Evolutionary conservation across 1,139 yeast genomes (phyloP), one percentile per base, ranked within the genome.

Genomic region (Yamadazyma aaseri): DNA sequence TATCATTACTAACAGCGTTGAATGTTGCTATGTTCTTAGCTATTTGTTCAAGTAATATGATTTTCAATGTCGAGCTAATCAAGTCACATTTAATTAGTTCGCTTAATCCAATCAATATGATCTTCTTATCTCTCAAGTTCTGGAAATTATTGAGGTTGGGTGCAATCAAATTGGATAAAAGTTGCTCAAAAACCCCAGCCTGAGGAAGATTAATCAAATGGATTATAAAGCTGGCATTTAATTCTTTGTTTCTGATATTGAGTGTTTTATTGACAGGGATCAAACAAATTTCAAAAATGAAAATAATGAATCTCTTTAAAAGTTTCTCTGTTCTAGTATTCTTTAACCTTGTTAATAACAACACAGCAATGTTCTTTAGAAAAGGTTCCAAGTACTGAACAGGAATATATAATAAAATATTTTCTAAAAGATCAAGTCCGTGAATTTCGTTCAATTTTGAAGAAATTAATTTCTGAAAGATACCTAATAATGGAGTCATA

Each of bases 381-480:
- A 71, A 86, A n/a, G 71, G 74, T 33, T 71, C 63, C 34, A 89
- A 58, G 2, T 57, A 46, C 2, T 54, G 55, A 33, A 76, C 48
- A 5, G 87, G 80, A 28, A 89, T 63, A 40, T 73, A 65, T 31
- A 78, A 55, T 35, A 90, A 58, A 29, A 94, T 79, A 6, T 75
- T 65, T 54, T 86, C 92, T 31, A 94, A 62, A 30, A 94, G 65
- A 40, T 92, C 97, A 55, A 94, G 83, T 2, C 97, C 97, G 50
- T 79, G 74, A 26, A 63, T 60, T 49, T 92, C 97, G 50, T 87
- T 84, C 12, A 78, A 74, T 49, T 83, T 85, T 0, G 97, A 86
- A 1, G 97, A 80, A 35, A 92, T 79, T 42, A 94, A 69, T 55
- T 90, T 89, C 63, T 94, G 98, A 69, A 87, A 94, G n/a, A 94